phyloP scores from a whole-genome alignment of 2,329 filamentous ascomycete genomes.

The Hymenoscyphus scutula region DNA sequence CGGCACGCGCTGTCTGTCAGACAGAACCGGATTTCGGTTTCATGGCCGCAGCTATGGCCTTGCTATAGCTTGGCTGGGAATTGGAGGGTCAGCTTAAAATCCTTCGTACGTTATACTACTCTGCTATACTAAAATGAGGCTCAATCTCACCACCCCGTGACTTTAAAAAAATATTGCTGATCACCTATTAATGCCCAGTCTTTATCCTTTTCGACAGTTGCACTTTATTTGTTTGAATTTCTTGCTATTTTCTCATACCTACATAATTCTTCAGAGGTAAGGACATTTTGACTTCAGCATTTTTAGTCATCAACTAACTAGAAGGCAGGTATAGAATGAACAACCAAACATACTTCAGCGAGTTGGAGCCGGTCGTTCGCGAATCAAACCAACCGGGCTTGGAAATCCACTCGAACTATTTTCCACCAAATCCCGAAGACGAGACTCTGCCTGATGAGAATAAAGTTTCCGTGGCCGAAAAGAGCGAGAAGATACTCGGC shows the following conservation, averaged over 20 bases:
- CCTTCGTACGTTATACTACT: background rate
- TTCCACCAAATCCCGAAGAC: background rate
- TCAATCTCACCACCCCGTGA: background rate
- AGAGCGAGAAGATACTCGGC: background rate
- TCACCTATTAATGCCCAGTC: no score
- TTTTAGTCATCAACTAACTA: background rate
- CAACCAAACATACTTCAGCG: background rate
- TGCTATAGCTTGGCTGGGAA: background rate
- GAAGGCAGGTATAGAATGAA: background rate
- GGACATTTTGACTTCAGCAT: background rate
- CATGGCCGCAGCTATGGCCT: no score
- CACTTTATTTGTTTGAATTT: background rate
- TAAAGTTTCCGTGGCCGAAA: background rate
- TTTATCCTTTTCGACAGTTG: no score
- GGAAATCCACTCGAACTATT: background rate
- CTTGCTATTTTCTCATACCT: background rate
- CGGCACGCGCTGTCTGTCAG: no score
- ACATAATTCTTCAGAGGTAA: background rate
- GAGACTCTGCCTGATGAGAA: background rate
- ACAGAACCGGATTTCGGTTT: no score
- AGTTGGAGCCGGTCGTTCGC: background rate
- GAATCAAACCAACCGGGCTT: background rate
- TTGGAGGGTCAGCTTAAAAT: background rate
- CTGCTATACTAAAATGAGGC: background rate
- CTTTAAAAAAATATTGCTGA: background rate